These are phyloP conservation scores for Leccinum fibrillosum DNA, from an alignment of 768 basidiomycete species.

Conservation along the genomic window DNA sequence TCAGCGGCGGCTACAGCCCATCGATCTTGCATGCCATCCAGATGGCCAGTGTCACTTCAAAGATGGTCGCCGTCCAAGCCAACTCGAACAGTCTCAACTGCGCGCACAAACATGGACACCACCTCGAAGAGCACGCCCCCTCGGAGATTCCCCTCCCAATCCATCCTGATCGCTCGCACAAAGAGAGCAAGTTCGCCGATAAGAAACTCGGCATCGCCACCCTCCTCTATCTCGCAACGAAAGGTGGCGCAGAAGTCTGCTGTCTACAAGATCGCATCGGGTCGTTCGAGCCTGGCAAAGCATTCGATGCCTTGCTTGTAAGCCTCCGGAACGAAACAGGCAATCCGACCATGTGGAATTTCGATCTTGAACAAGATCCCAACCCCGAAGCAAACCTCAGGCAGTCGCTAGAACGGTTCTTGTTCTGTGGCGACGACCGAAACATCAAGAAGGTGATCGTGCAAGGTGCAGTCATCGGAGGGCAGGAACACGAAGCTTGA, in stretches of 20 bases:
- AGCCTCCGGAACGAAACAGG: slow-evolving; percentile 49
- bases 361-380: slow-evolving; percentile 35
- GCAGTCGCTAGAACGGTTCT: slow-evolving; percentile 72
- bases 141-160: not conserved
- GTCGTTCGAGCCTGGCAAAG: slow-evolving; percentile 75
- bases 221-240: slow-evolving; percentile 85
- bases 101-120: not conserved
- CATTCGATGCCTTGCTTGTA: slow-evolving; percentile 86
- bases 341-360: slow-evolving; percentile 56
- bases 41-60: slow-evolving; percentile 77
- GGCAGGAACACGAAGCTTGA: slow-evolving; percentile 39
- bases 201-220: slow-evolving; percentile 71
- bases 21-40: slow-evolving; percentile 77
- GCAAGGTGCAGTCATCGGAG: slow-evolving; percentile 76
- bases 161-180: not conserved
- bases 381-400: slow-evolving; percentile 37
- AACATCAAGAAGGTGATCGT: slow-evolving; percentile 84
- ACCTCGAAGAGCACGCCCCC: not conserved
- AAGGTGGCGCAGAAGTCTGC: slow-evolving; percentile 87
- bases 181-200: slow-evolving; percentile 40
- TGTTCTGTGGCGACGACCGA: slow-evolving; percentile 84
- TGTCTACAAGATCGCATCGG: slow-evolving; percentile 65
- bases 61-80: slow-evolving; percentile 58
- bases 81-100: slow-evolving; percentile 10
- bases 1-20: slow-evolving; percentile 81